These are phyloP conservation scores for Calophaca sinica DNA, from an alignment of 306 rosid species.

Conservation along the genomic window DNA sequence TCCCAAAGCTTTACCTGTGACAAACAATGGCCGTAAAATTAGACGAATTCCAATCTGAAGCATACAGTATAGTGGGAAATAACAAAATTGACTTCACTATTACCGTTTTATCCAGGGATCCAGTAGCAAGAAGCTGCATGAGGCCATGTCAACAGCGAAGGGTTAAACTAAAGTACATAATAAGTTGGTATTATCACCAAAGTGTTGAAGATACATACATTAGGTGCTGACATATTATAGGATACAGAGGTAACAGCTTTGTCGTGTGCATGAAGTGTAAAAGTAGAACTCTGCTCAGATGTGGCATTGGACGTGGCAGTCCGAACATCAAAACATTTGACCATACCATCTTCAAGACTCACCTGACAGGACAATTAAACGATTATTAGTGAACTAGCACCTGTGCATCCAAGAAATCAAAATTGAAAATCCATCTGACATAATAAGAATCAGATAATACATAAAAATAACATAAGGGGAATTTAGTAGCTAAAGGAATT, in stretches of 20 bases:
- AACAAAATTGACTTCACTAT: constrained; percentile 31
- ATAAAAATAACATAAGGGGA: not conserved
- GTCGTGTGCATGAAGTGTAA: constrained; percentile 94
- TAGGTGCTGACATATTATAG: constrained; percentile 72
- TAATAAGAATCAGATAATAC: constrained; percentile 14
- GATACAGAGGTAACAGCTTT: constrained; percentile 78
- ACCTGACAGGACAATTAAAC: constrained; percentile 60
- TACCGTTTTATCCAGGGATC: constrained; percentile 90
- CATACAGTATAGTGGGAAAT: constrained; percentile 7
- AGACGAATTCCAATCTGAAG: constrained; percentile 31
- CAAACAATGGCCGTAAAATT: constrained; percentile 36
- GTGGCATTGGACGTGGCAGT: constrained; percentile 60
- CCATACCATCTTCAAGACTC: constrained; percentile 90
- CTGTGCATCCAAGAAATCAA: constrained; percentile 7
- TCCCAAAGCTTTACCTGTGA: constrained; percentile 95
- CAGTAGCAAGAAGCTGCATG: constrained; percentile 88
- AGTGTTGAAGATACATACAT: constrained; percentile 59
- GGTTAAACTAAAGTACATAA: constrained; percentile 43
- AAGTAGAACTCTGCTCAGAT: constrained; percentile 65
- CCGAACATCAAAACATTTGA: constrained; percentile 87
- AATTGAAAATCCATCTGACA: constrained; percentile 19
- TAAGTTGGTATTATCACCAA: constrained; percentile 25
- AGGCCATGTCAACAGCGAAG: constrained; percentile 22
- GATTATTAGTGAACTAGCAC: constrained; percentile 21
- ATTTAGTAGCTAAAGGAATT: not conserved